Conservation (phyloP, 1,284 basidiomycete genomes). For the Volvariella surrecta region DNA sequence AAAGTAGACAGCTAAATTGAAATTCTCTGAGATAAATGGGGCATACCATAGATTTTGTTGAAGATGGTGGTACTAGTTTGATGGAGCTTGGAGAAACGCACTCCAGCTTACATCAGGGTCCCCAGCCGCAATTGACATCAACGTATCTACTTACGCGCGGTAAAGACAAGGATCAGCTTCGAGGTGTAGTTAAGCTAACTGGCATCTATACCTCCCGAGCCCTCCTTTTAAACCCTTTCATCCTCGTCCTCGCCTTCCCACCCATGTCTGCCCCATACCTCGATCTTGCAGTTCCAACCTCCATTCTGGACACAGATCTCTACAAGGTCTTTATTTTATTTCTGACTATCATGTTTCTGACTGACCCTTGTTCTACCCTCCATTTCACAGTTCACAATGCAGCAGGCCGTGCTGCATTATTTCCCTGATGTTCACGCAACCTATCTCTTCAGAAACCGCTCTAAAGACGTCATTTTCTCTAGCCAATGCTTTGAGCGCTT, state of each 20-base stretch:
- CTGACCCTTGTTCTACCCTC: conserved; percentile 1
- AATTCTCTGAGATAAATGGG: no score
- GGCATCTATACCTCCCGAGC: neutral
- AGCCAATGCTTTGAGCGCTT: conserved; percentile 63
- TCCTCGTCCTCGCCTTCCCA: conserved; percentile 8
- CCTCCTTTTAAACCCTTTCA: neutral
- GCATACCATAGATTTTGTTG: no score
- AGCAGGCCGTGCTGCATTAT: conserved; percentile 83
- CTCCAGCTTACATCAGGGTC: neutral
- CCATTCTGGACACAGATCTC: conserved; percentile 90
- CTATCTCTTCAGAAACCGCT: conserved; percentile 86
- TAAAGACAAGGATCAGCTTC: no score
- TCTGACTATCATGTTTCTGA: conserved; percentile 1
- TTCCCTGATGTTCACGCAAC: conserved; percentile 65
- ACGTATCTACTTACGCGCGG: no score
- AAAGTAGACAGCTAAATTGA: no score
- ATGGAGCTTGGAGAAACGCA: neutral
- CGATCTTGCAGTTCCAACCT: conserved; percentile 28
- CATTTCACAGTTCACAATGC: conserved; percentile 81
- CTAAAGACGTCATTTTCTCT: conserved; percentile 65
- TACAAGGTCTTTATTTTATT: conserved; percentile 66
- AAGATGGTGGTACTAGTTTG: neutral
- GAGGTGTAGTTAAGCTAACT: no score
- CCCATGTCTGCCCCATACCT: conserved; percentile 24
- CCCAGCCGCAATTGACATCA: neutral